Percentiles rank a stretch among this genome's conserved stretches.
Conservation (phyloP, 2,329 filamentous ascomycete species). For the Trichoderma pleuroti region DNA sequence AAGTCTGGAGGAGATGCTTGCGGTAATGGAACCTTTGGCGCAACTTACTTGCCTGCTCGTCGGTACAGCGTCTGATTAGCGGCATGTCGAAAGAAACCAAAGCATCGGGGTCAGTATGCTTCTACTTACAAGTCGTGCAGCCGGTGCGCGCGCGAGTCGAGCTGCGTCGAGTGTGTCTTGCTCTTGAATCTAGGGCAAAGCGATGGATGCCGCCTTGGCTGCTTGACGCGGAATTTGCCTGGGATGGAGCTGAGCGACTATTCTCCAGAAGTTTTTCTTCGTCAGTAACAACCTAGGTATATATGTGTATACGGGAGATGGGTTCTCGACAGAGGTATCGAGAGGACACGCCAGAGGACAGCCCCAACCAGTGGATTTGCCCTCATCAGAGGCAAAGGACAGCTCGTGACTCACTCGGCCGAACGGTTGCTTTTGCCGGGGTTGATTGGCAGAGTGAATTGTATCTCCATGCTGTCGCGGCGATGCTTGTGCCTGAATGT, state of each 20-base stretch:
- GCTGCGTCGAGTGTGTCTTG: conserved; percentile 38
- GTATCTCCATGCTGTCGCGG: conserved; percentile 35
- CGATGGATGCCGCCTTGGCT: conserved; percentile 33
- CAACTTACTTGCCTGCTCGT: conserved; percentile 33
- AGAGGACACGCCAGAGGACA: not conserved
- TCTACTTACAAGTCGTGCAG: conserved; percentile 35
- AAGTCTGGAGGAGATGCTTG: not conserved
- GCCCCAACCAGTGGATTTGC: not conserved
- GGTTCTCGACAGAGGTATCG: not conserved
- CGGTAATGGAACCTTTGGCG: not conserved
- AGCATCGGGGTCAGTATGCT: conserved; percentile 14
- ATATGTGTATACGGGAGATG: not conserved
- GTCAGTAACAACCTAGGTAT: not conserved
- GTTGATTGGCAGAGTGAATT: conserved; percentile 35
- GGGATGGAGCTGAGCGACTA: conserved; percentile 4
- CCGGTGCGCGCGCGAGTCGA: conserved; percentile 38
- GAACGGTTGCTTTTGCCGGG: conserved; percentile 22
- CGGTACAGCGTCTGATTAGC: not conserved
- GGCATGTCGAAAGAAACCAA: not conserved
- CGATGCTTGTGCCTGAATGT: not conserved
- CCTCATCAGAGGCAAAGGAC: not conserved
- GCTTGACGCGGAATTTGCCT: conserved; percentile 9
- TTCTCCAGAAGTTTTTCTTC: not conserved
- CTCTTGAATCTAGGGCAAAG: conserved; percentile 38
- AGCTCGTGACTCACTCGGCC: conserved; percentile 26